phyloP scores from a whole-genome alignment of 768 basidiomycete genomes.

The Boletellus ananas region DNA sequence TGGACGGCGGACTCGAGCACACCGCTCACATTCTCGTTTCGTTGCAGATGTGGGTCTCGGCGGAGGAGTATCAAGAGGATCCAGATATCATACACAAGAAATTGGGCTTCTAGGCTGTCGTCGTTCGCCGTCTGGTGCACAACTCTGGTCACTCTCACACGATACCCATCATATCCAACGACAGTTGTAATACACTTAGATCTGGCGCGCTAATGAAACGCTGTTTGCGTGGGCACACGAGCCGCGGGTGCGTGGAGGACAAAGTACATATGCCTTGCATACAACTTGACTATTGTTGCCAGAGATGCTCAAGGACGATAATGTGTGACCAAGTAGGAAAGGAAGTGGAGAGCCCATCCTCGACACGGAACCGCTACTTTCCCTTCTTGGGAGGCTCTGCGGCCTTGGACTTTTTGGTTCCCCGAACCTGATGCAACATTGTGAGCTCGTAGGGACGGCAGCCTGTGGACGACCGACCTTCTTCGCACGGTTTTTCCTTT shows the following conservation, averaged over 20 bases:
- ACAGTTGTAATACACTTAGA: conserved; percentile 33
- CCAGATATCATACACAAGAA: conserved; percentile 98
- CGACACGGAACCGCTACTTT: conserved; percentile 54
- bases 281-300: conserved; percentile 38
- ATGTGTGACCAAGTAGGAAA: conserved; percentile 20
- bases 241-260: conserved; percentile 22
- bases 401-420: conserved; percentile 94
- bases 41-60: conserved; percentile 96
- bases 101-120: conserved; percentile 60
- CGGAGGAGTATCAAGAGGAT: conserved; percentile 99
- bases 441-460: conserved; percentile 9
- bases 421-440: conserved; percentile 64
- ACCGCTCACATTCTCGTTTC: conserved; percentile 7
- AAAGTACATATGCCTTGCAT: conserved; percentile 40
- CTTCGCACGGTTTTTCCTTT: conserved; percentile 99
- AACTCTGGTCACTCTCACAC: conserved; percentile 12
- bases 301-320: conserved; percentile 31
- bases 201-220: conserved; percentile 23
- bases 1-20: not conserved
- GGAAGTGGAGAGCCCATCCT: conserved; percentile 12
- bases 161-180: conserved; percentile 34
- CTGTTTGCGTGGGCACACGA: conserved; percentile 25
- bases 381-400: conserved; percentile 89
- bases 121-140: conserved; percentile 12
- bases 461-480: conserved; percentile 56